These are phyloP conservation scores for Farysia itapuensis DNA, from an alignment of 1,284 basidiomycete genomes.

Conservation along the genomic window DNA sequence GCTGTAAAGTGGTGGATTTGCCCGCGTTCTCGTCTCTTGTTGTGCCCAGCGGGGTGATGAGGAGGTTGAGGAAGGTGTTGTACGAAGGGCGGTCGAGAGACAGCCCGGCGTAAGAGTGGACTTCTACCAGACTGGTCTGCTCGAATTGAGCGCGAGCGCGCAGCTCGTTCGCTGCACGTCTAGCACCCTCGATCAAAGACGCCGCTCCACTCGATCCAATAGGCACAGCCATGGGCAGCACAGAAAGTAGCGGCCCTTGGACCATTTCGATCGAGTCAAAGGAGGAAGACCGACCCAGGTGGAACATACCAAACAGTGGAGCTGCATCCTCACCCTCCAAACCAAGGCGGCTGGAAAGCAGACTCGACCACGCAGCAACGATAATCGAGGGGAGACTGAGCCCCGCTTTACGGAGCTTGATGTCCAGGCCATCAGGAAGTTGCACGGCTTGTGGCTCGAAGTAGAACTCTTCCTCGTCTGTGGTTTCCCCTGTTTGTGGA, in stretches of 20 bases:
- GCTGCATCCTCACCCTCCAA: neutral
- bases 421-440: constrained; percentile 3
- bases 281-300: constrained; percentile 26
- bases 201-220: neutral
- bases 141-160: constrained; percentile 20
- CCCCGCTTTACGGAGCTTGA: constrained; percentile 11
- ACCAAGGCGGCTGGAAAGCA: constrained; percentile 7
- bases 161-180: constrained; percentile 3
- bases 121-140: constrained; percentile 26
- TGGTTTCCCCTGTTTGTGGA: neutral
- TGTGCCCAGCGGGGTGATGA: constrained; percentile 2
- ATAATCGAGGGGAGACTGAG: constrained; percentile 25
- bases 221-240: constrained; percentile 33
- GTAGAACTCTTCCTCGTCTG: constrained; percentile 9
- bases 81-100: constrained; percentile 9
- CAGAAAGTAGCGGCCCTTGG: constrained; percentile 37
- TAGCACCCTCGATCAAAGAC: constrained; percentile 7
- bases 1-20: neutral
- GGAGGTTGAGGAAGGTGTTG: constrained; percentile 39
- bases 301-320: constrained; percentile 41
- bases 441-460: constrained; percentile 2
- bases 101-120: constrained; percentile 12
- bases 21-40: neutral
- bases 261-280: constrained; percentile 32
- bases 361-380: constrained; percentile 37